Evolutionary conservation across 192 early-diverging fungal genomes (phyloP).

Genomic region (Rhizophagus clarus): DNA sequence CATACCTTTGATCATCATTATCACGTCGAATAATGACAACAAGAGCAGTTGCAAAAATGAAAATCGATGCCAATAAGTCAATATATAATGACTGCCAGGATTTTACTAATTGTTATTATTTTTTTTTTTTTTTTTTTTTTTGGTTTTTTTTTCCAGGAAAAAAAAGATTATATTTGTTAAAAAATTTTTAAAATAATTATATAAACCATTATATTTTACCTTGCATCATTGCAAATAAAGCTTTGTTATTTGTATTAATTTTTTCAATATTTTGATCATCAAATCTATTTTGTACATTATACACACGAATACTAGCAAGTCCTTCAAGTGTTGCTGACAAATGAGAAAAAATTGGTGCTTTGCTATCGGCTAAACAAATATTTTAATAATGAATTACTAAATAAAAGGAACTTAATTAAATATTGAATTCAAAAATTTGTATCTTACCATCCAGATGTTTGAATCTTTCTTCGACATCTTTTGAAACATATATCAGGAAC

Average conservation of each 20-base stretch:
- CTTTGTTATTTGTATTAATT: slow-evolving; percentile 73
- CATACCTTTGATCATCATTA: slow-evolving; percentile 27
- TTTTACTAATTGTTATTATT: slow-evolving; percentile 36
- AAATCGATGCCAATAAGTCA: slow-evolving; percentile 62
- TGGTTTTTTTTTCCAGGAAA: too few species aligned
- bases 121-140: neutral
- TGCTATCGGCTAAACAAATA: slow-evolving; percentile 50
- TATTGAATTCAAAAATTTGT: neutral
- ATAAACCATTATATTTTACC: slow-evolving; percentile 37
- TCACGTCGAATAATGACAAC: slow-evolving; percentile 50
- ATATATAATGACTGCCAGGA: slow-evolving; percentile 63
- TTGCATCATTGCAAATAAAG: slow-evolving; percentile 67
- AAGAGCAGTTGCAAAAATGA: slow-evolving; percentile 65
- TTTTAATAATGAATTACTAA: neutral
- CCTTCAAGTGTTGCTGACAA: slow-evolving; percentile 73
- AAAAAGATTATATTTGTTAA: neutral
- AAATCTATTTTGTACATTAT: slow-evolving; percentile 60
- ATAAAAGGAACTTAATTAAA: neutral
- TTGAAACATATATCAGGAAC: slow-evolving; percentile 45
- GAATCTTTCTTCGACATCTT: slow-evolving; percentile 54
- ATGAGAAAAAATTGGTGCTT: slow-evolving; percentile 72
- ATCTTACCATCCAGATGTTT: slow-evolving; percentile 53
- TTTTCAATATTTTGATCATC: slow-evolving; percentile 55
- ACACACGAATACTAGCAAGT: slow-evolving; percentile 67
- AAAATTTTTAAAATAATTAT: neutral